Evolutionary conservation across 805 yeast genomes (phyloP), one percentile per base, ranked within the genome.

Genomic region (Candida coleopterorum): DNA sequence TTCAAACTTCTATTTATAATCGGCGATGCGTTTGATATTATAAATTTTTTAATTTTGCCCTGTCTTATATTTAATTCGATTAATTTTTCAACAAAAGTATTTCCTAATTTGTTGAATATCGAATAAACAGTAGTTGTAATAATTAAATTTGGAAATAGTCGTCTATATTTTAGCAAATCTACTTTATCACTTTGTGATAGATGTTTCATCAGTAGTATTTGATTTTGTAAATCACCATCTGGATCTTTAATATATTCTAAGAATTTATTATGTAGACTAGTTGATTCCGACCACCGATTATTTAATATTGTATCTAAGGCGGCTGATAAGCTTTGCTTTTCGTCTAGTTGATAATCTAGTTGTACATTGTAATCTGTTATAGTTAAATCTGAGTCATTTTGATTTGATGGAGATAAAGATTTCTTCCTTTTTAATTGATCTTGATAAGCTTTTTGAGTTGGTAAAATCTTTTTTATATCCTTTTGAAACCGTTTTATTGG

Each of bases 81-180:
- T 31, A 56, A 57, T 25, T 60, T 60, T 45, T 77, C 83, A 2
- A 76, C 75, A 49, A 60, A 65, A 0, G 81, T 74, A 42, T 62
- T 52, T 0, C 77, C 75, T 28, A 63, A 56, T 18, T 24, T 17
- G 10, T 63, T 63, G 36, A 64, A 70, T 9, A 76, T 45, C 1
- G 80, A 57, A 45, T 77, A 77, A 4, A 77, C 44, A 41, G 76
- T 81, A 22, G 64, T 64, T 9, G 64, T 41, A 1, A 75, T 60
- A 7, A 73, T 54, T 25, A 72, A 43, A 11, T 43, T 53, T 0
- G 78, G 75, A 2, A 68, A 44, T 25, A 36, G 39, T 11, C 21
- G 34, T 23, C 73, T 45, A 44, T 56, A 65, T 40, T 55, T 60
- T 41, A 63, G 35, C 6, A 64, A 57, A 2, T 62, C 71, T 1